Evolutionary conservation across 352 stramenopile species (phyloP), one percentile per base, ranked within the genome.

Genomic region (Aphanomyces invadans): DNA sequence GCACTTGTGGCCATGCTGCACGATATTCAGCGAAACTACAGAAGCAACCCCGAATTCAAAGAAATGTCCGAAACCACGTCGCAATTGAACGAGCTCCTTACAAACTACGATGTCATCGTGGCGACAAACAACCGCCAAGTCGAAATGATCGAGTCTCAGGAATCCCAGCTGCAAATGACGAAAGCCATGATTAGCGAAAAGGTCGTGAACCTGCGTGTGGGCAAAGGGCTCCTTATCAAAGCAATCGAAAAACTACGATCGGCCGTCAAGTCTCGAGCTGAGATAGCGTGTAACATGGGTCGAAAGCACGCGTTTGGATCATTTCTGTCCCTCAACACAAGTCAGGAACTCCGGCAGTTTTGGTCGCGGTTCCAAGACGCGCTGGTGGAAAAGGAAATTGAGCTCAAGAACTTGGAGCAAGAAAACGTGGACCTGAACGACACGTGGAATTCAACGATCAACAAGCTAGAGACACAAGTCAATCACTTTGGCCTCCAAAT

Each of bases 131-230:
- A 44, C 31, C 29, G 32, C 15, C 25, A 62, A 26, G 53, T 62
- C 12, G 2, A 28, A 2, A 25, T 87, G 46, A 83, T 92, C 29
- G 73, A 83, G 21, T 54, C 42, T 3, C 70, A 73, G 0, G 72
- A 88, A 44, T 65, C 76, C 1, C 82, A 85, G 65, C 64, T 95
- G 19, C 45, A 69, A 11, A 46, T 69, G 21, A 72, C 77, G 0
- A 33, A 69, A 0, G 68, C 83, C 12, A 73, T 88, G 32, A 71
- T 73, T 4, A 71, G 73, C 4, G 29, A 77, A 15, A 62, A 73
- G 1, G 63, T 72, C 7, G 75, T 74, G 10, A 73, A 74, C 4
- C 74, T 95, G 19, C 66, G 73, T 0, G 56, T 77, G 4, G 77
- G 76, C 0, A 62, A 87, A 12, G 74, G 87, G 38, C 49, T 89